Base-by-base conservation (phyloP, 2,329 filamentous ascomycete species). In the Ceratocystis harringtonii region DNA sequence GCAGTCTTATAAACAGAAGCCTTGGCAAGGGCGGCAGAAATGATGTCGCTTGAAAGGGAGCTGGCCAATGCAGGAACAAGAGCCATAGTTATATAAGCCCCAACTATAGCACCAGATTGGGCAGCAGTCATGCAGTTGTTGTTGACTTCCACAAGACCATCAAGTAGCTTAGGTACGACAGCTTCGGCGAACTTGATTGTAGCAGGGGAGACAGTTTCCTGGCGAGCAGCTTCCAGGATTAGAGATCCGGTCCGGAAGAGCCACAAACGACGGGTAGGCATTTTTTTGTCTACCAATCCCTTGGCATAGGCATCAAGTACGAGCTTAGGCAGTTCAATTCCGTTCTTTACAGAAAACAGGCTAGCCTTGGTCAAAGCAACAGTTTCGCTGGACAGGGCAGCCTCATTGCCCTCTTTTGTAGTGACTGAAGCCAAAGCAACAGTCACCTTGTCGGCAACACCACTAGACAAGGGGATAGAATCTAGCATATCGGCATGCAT, bases 321-420 rank as follows among this genome's bases (percentile, higher is more conserved):
- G 3, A 84, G 73, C 70, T 88, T 88, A 10, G 88, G 84, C 17
- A 91, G 72, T 44, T 85, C 79, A 1, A 79, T 74, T 28, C 79
- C 81, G 32, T 83, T 78, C n/a, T 80, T 75, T 17, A 96, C 72
- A 45, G 88, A 78, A 71, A 81, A 83, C 10, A 77, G 76, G 43
- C 87, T 76, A 70, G 89, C 87, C 67, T 82, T 81, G 64, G 84
- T 81, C 65, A 97, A 79, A 3, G 89, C 82, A 43, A 80, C 80
- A 5, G 91, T 84, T 74, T 96, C 90, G 8, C 89, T 85, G 52
- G 83, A 80, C 30, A 96, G 78, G 52, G 92, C 92, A 44, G 81
- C 77, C 74, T 99, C 94, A 70, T 95, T 97, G 6, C 91, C 86
- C 75, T 99, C 94, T 72, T 96, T 96, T 5, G 82, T 76, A 19